These are phyloP conservation scores for Ceratocystis colombiana DNA, from an alignment of 2,329 filamentous ascomycete genomes.

Conservation along the genomic window DNA sequence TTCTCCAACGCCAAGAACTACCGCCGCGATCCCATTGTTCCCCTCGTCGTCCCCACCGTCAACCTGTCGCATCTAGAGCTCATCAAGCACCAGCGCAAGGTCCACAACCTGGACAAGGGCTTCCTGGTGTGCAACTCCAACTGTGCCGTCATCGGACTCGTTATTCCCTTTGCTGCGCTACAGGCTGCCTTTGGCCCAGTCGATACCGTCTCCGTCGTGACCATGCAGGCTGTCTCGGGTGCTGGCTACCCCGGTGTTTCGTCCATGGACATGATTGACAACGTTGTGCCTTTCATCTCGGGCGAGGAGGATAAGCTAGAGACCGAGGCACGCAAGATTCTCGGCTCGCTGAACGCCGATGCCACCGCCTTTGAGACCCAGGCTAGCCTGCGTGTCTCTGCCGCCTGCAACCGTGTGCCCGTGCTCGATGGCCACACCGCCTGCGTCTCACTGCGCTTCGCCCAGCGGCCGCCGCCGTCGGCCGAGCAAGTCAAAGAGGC, in stretches of 20 bases:
- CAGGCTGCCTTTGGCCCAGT: conserved; percentile 79
- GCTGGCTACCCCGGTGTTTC: conserved; percentile 84
- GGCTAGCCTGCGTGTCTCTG: conserved; percentile 62
- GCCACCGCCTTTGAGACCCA: conserved; percentile 70
- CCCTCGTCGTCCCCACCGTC: conserved; percentile 88
- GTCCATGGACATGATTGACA: conserved; percentile 93
- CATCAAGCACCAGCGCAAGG: conserved; percentile 75
- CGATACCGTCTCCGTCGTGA: conserved; percentile 67
- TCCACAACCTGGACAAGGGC: conserved; percentile 64
- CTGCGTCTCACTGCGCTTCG: conserved; percentile 82
- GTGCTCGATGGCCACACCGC: conserved; percentile 92
- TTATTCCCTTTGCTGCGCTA: conserved; percentile 87
- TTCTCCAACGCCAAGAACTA: conserved; percentile 99
- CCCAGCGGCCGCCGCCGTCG: conserved; percentile 60
- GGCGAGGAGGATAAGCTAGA: conserved; percentile 96
- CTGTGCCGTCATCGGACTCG: conserved; percentile 91
- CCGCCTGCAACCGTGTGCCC: conserved; percentile 86
- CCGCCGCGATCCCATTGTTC: conserved; percentile 78
- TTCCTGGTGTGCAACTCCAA: conserved; percentile 98
- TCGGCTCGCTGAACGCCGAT: conserved; percentile 62
- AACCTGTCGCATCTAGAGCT: conserved; percentile 80
- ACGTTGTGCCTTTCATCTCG: conserved; percentile 84
- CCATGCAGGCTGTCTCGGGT: conserved; percentile 88
- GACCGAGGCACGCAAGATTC: conserved; percentile 88
- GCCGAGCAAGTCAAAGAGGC: conserved; percentile 69